These are phyloP conservation scores for Forsythia suspensa DNA, from an alignment of 257 asterid genomes.

Conservation along the genomic window DNA sequence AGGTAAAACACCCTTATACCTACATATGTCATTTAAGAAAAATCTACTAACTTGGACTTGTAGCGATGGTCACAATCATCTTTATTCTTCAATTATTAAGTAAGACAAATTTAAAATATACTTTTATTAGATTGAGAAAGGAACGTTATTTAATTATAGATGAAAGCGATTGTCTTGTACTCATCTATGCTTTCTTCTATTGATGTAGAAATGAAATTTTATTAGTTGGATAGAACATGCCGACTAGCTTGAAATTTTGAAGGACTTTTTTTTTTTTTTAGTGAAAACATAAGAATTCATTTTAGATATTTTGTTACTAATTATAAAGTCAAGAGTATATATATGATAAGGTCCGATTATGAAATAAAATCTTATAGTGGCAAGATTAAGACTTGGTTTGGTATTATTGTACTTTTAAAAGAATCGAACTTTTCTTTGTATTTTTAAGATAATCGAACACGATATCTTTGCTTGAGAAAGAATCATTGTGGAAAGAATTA, in stretches of 20 bases:
- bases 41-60: conserved; percentile 24
- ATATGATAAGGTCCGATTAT: too few relatives aligned
- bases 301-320: too few relatives aligned
- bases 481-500: too few relatives aligned
- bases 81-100: not conserved
- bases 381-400: too few relatives aligned
- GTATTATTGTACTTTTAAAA: too few relatives aligned
- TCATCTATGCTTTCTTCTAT: not conserved
- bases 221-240: not conserved
- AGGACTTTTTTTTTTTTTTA: not conserved
- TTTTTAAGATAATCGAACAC: too few relatives aligned
- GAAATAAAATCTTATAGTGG: too few relatives aligned
- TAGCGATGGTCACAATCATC: conserved; percentile 19
- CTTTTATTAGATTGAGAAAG: not conserved
- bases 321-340: too few relatives aligned
- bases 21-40: not conserved
- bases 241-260: conserved; percentile 1
- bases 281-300: too few relatives aligned
- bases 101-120: conserved; percentile 3
- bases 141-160: not conserved
- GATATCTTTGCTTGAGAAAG: too few relatives aligned
- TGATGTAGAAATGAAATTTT: not conserved
- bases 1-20: not conserved
- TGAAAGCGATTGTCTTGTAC: not conserved
- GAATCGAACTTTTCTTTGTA: too few relatives aligned